Base-by-base conservation (phyloP, 2,329 filamentous ascomycete species). In the Penicillium italicum region DNA sequence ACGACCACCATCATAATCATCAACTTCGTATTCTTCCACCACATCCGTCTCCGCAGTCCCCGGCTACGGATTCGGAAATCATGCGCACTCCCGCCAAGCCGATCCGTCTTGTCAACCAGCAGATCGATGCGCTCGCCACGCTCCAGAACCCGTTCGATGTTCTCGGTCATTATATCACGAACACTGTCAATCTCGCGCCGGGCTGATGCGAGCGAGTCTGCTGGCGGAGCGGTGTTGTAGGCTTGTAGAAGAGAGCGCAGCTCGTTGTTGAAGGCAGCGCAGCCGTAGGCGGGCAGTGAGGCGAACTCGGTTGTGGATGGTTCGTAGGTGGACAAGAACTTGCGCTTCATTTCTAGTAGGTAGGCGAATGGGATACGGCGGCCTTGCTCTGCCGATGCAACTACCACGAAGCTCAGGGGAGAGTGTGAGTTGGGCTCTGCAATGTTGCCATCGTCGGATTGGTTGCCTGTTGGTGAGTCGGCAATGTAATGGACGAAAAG, bases 11-110 rank as follows among this genome's bases (percentile, higher is more conserved):
- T 69, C 65, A 99, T 74, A 7, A 84, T 87, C 91, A 97, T 96
- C 64, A 99, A 77, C 79, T 95, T 95, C 43, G 96, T 83, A 73
- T 99, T 97, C 86, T 97, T 97, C 93, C 93, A 97, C 94, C 94
- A 99, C 94, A 99, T 97, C 75, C 88, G 84, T 70, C 95, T 83
- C 78, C 94, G 89, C 66, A 99, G 74, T 1, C 91, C 91, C 26
- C 91, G 80, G 72, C 89, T 95, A 64, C 93, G 82, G 18, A 97
- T 87, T 50, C 94, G 81, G 71, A 99, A 99, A 72, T 99, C 94
- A 66, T 87, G 82, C 50, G 94, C 91, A 72, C 86, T 94, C 28
- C 90, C 90, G 14, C 93, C 94, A 37, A 99, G 75, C 41, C 91
- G 82, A 72, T 97, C 93, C 46, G 95, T 99, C 85, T 99, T 97